Percentiles rank a stretch among this genome's conserved stretches.
These are phyloP conservation scores for Pleodorina starrii DNA, from an alignment of 139 green algal genomes.

Conservation along the genomic window DNA sequence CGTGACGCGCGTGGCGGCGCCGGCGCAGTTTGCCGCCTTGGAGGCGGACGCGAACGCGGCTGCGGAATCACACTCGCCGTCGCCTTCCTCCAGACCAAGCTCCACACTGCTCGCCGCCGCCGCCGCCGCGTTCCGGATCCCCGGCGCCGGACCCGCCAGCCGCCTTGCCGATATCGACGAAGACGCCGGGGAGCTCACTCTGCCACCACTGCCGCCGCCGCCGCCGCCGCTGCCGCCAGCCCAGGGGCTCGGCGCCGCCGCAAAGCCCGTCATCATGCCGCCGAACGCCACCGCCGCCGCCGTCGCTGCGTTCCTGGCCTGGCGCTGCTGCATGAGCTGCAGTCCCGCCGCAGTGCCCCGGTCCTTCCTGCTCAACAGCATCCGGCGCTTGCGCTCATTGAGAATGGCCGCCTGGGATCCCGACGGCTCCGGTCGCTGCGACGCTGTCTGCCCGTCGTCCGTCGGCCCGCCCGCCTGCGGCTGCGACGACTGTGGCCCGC, in stretches of 20 bases:
- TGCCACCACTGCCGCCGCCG: background rate
- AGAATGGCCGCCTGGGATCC: background rate
- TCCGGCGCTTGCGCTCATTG: background rate
- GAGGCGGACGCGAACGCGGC: no score
- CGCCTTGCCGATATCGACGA: background rate
- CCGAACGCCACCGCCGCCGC: background rate
- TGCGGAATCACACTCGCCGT: background rate
- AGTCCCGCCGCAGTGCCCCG: background rate
- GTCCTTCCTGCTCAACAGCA: background rate
- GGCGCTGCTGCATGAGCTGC: slow-evolving; percentile 37
- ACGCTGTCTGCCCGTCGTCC: no score
- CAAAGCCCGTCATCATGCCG: background rate
- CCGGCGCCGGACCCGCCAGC: background rate
- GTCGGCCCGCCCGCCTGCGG: background rate
- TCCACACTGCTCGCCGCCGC: background rate
- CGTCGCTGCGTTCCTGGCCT: background rate
- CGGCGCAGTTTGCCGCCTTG: no score
- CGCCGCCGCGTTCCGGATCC: background rate
- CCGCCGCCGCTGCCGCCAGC: background rate
- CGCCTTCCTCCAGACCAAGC: background rate
- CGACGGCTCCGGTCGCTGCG: background rate
- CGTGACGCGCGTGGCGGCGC: no score
- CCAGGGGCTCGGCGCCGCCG: background rate
- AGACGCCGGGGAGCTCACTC: background rate
- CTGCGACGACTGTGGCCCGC: background rate